These are phyloP conservation scores for Sonneratia caseolaris DNA, from an alignment of 345 rosid genomes.

Conservation along the genomic window DNA sequence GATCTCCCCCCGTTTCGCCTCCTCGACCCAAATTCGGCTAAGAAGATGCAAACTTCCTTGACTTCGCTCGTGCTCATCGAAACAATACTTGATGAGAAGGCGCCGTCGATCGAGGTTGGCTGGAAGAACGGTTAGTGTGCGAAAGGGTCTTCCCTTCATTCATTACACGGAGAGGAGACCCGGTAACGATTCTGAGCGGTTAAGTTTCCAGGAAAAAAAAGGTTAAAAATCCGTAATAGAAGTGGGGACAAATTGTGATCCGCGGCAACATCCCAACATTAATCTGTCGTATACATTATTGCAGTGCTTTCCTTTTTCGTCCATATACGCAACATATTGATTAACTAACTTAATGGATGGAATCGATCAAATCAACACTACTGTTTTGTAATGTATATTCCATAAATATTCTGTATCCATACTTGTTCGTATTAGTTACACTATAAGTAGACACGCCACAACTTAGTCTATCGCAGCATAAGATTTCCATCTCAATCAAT, in stretches of 20 bases:
- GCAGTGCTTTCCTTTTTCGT: neutral
- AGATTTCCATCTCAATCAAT: neutral
- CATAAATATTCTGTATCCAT: neutral
- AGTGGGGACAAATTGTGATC: neutral
- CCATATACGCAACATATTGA: neutral
- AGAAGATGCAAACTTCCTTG: too few relatives aligned
- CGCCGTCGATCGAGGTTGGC: too few relatives aligned
- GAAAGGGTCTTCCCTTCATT: neutral
- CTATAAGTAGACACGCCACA: too few relatives aligned
- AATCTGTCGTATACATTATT: neutral
- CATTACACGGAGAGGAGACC: neutral
- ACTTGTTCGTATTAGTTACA: too few relatives aligned
- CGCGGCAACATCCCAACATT: slow-evolving; percentile 9
- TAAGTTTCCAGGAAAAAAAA: neutral
- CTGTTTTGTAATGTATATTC: neutral
- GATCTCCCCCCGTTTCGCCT: too few relatives aligned
- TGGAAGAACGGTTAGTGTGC: too few relatives aligned
- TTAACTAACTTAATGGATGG: too few relatives aligned
- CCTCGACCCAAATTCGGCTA: too few relatives aligned
- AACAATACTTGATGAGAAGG: too few relatives aligned
- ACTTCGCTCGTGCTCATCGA: too few relatives aligned
- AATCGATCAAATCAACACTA: too few relatives aligned
- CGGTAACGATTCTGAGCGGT: neutral
- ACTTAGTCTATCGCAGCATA: neutral
- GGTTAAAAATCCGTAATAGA: neutral